A percentile compares a stretch with the other conserved stretches of the same genome.
phyloP scores from a whole-genome alignment of 2,329 filamentous ascomycete species.

The Tricladium varicosporioides region DNA sequence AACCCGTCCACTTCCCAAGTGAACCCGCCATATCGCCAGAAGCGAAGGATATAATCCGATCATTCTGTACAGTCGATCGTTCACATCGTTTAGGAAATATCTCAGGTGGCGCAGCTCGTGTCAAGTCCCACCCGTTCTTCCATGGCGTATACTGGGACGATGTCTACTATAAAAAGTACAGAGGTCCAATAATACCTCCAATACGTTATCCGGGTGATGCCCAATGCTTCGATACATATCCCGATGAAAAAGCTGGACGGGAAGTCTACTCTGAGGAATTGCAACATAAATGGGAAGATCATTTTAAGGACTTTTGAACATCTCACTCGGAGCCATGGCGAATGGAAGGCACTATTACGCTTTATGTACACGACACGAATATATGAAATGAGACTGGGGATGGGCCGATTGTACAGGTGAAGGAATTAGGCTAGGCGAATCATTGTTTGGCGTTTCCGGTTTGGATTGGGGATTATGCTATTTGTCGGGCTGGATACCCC shows the following conservation, averaged over 20 bases:
- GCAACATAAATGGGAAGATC: slow-evolving; percentile 65
- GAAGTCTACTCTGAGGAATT: slow-evolving; percentile 70
- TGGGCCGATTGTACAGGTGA: neutral
- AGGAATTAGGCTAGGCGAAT: neutral
- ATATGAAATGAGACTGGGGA: neutral
- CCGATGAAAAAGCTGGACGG: slow-evolving; percentile 66
- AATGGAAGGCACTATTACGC: neutral
- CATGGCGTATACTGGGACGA: slow-evolving; percentile 71
- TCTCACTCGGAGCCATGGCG: neutral
- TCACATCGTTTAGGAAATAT: slow-evolving; percentile 77
- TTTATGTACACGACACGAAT: neutral
- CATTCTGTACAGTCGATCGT: slow-evolving; percentile 76
- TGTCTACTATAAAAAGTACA: slow-evolving; percentile 59
- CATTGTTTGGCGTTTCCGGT: neutral
- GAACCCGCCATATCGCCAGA: slow-evolving; percentile 62
- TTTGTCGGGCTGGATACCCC: no score
- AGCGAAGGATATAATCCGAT: slow-evolving; percentile 72
- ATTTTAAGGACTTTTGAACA: slow-evolving; percentile 67
- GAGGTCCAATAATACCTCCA: slow-evolving; percentile 74
- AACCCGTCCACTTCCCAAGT: slow-evolving; percentile 39
- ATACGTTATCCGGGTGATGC: slow-evolving; percentile 71
- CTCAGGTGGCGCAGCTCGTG: slow-evolving; percentile 66
- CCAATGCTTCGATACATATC: slow-evolving; percentile 79
- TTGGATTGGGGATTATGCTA: neutral
- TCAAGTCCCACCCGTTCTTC: slow-evolving; percentile 79